Base-by-base conservation (phyloP, 208 protist species). In the Acanthamoeba triangularis region DNA sequence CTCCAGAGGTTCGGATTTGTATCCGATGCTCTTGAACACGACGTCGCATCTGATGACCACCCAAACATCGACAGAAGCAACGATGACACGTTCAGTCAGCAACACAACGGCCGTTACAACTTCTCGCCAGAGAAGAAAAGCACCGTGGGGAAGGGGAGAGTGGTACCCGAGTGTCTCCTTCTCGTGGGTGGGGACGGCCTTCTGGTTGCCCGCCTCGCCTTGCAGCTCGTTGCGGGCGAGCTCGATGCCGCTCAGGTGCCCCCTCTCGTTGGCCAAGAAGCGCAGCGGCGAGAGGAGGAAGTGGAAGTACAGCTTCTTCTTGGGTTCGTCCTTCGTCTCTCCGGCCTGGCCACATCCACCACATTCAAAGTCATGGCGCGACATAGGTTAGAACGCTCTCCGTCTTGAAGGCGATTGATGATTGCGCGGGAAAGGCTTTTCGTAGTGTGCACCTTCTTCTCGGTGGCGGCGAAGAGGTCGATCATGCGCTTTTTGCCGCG, bases 401-500 rank as follows among this genome's bases (percentile, higher is more conserved):
- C 4, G 44, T 7, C 44, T 14, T 49, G 44, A 49, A 49, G 44
- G 44, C 44, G 14, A 11, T 49, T 13, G 44, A 49, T n/a, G n/a
- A n/a, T n/a, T n/a, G n/a, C 1, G 0, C 44, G n/a, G n/a, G n/a
- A n/a, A n/a, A n/a, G n/a, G n/a, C n/a, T 41, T 41, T 41, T 3
- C 37, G 3, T 3, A 41, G 37, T 1, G 37, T 41, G n/a, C n/a
- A 49, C 44, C 67, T 76, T 76, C 28, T 28, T 35, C 67, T 76
- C 33, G 14, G 80, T 37, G 44, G 41, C 20, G 28, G 78, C 37
- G 37, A 93, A 72, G 33, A 93, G 63, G 41, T 93, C 87, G 30
- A 93, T 93, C 87, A 93, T 93, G 87, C 87, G 87, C 35, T 74
- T 93, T 23, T 52, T 63, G 87, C 87, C 87, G 28, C 87, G 52